Evolutionary conservation across 495 filamentous ascomycete species (phyloP), one percentile per base, ranked within the genome.

Genomic region (Xylaria palmicola): DNA sequence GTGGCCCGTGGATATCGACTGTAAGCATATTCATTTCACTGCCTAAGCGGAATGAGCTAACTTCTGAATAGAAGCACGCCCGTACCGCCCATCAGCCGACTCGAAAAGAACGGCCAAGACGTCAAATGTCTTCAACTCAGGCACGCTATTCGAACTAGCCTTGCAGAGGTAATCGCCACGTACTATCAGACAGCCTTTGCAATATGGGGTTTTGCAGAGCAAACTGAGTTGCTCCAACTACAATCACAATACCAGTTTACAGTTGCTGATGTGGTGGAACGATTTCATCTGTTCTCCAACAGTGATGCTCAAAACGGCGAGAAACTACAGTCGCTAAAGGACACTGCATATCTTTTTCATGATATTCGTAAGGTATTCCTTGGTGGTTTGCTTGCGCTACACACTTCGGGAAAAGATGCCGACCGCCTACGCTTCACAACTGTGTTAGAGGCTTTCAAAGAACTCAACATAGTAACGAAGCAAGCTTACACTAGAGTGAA

Each of bases 1-100:
- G 93, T 98, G 12, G 93, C 93, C 39, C 85, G 93, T 65, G 94
- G 94, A 50, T 98, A 98, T 72, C 84, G 90, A 72, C 85, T 98
- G 91, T 93, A 75, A 78, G 86, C 71, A n/a, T 30, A 17, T 34
- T 45, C 34, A 53, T 63, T 3, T 6, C n/a, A n/a, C 8, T 27
- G 12, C 7, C 19, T 32, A n/a, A 30, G 22, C 37, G 32, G 32
- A 30, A 54, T 1, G 22, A 22, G 52, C 79, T 86, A 75, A 88
- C 69, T 26, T 8, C 48, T 17, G 47, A 58, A 32, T 66, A 93
- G 90, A 81, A 93, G 90, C 74, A 89, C 85, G 13, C 91, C 93
- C 17, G 77, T 96, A 13, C 90, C 92, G 1, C 93, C 92, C 40
- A 87, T 96, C 57, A 91, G 85, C 61, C 83, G 92, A 52, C 74